Base-by-base conservation (phyloP, 495 filamentous ascomycete species). In the Aspergillus hancockii region DNA sequence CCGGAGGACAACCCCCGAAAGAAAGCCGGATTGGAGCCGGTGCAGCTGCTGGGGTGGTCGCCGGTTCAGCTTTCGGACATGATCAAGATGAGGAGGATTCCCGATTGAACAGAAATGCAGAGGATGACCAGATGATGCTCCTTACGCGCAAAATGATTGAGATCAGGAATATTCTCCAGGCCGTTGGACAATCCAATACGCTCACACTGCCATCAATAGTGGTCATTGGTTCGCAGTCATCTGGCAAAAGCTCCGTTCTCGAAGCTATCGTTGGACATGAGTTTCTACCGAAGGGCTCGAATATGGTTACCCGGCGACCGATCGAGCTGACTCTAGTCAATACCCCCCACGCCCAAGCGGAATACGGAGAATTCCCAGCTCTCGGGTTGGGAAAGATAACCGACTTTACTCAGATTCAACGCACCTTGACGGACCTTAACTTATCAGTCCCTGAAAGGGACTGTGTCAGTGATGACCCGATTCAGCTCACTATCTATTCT, bases 141-240 rank as follows among this genome's bases (percentile, higher is more conserved):
- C 79, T 99, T 71, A 99, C 94, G 0, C 93, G 93, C 76, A 96
- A 96, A 74, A 99, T 99, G 94, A 99, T 99, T 67, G 93, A 99
- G 71, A 98, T 99, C 53, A 79, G 95, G 60, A 92, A 88, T 61
- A 91, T 99, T 41, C 79, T 99, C 8, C 88, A 93, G 67, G 85
- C 87, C 19, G 89, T 99, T 49, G 94, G 94, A 43, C 92, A 99
- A 75, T 93, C 92, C 7, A 89, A 86, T 60, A 83, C 89, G 13
- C 78, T 99, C 40, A 93, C 88, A 5, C 75, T 98, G 40, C 94
- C 94, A 0, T 96, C 94, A 2, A 99, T 99, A 58, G 94, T 99
- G 8, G 94, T 99, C 21, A 97, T 99, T 65, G 94, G 94, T 12
- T 98, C 94, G 0, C 94, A 99, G 71, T 97, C 93, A 4, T 98